A percentile compares a stretch with the other conserved stretches of the same genome.
Conservation (phyloP, 306 rosid species). For the Inga oerstediana region DNA sequence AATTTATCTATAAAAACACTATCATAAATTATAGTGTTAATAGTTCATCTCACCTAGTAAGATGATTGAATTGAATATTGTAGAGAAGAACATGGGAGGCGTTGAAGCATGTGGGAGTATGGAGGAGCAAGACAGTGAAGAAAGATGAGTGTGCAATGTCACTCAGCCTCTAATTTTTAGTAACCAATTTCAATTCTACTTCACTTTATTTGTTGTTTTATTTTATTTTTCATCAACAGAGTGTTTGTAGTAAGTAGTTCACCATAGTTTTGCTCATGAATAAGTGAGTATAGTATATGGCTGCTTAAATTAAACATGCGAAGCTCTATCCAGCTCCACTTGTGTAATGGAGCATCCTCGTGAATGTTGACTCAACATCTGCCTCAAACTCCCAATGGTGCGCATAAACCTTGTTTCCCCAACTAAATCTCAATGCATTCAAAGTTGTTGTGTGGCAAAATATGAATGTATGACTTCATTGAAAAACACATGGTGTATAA, state of each 20-base stretch:
- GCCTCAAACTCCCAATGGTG: not conserved
- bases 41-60: no score
- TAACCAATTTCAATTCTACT: not conserved
- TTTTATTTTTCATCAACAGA: not conserved
- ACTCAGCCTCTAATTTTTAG: not conserved
- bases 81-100: slow-evolving; percentile 62
- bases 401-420: not conserved
- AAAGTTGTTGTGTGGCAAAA: no score
- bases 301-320: no score
- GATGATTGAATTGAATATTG: slow-evolving; percentile 17
- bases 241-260: not conserved
- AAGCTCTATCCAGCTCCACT: no score
- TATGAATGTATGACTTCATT: no score
- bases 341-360: no score
- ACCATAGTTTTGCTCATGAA: not conserved
- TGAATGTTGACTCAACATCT: not conserved
- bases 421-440: no score
- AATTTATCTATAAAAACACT: no score
- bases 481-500: no score
- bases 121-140: slow-evolving; percentile 64
- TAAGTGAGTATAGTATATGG: not conserved
- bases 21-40: no score
- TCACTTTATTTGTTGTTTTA: not conserved
- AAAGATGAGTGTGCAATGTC: slow-evolving; percentile 32
- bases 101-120: slow-evolving; percentile 70